These are phyloP conservation scores for Telfairia occidentalis DNA, from an alignment of 331 rosid species.

Conservation along the genomic window DNA sequence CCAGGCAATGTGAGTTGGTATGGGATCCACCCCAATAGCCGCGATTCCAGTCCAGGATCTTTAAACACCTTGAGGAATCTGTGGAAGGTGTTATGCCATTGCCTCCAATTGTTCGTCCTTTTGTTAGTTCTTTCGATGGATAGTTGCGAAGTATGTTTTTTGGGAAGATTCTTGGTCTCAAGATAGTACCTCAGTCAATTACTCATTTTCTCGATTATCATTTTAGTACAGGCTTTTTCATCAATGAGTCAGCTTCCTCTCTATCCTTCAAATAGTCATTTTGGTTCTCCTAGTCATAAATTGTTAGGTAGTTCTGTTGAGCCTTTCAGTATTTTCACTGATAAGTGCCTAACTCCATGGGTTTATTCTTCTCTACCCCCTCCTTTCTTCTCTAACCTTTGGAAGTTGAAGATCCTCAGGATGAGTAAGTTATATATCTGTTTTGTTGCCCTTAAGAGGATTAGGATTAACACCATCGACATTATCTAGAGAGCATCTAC, in stretches of 20 bases:
- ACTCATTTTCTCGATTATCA: no score
- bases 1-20: no score
- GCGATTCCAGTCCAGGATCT: no score
- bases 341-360: background rate
- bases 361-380: background rate
- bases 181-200: no score
- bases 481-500: background rate
- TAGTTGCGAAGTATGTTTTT: background rate
- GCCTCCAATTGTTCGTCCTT: background rate
- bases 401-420: no score
- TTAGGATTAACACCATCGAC: background rate
- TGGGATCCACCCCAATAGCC: no score
- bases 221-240: no score
- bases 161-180: background rate
- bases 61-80: no score
- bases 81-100: background rate
- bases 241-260: background rate
- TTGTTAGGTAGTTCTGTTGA: background rate
- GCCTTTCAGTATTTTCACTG: background rate
- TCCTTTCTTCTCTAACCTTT: no score
- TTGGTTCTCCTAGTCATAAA: background rate
- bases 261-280: background rate
- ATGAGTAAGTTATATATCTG: background rate
- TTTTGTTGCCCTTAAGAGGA: background rate
- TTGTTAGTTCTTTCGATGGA: background rate